phyloP scores from a whole-genome alignment of 192 early-diverging fungal species.

The Linnemannia schmuckeri region DNA sequence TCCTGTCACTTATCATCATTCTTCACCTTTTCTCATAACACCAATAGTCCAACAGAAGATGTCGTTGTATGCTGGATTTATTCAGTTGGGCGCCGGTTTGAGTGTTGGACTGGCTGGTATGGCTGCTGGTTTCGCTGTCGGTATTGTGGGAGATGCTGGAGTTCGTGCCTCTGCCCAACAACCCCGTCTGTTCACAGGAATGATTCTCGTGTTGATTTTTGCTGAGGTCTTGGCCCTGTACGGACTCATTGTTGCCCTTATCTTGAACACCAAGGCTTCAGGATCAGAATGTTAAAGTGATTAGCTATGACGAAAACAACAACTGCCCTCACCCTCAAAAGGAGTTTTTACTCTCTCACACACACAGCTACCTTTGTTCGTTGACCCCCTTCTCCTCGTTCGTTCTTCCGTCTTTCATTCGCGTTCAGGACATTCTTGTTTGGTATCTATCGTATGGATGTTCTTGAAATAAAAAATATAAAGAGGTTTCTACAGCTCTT shows the following conservation, averaged over 20 bases:
- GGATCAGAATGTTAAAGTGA: conserved; percentile 13
- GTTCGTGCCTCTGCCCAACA: conserved; percentile 87
- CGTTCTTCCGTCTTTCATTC: not conserved
- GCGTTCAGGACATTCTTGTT: not conserved
- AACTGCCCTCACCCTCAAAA: not conserved
- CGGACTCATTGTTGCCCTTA: conserved; percentile 87
- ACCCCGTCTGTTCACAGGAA: conserved; percentile 85
- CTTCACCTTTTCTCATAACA: not conserved
- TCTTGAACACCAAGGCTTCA: conserved; percentile 84
- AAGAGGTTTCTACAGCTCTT: not conserved
- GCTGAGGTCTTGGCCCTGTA: conserved; percentile 91
- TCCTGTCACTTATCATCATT: conserved; percentile 23
- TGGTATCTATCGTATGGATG: not conserved
- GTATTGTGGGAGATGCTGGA: conserved; percentile 91
- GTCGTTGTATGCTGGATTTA: conserved; percentile 81
- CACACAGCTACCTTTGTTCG: too few relatives aligned
- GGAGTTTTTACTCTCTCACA: too few relatives aligned
- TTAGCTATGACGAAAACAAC: too few relatives aligned
- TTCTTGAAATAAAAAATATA: not conserved
- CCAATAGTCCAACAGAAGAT: conserved; percentile 60
- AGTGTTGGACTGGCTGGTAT: conserved; percentile 87
- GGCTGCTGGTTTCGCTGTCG: conserved; percentile 93
- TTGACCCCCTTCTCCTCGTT: not conserved
- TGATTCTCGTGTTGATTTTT: conserved; percentile 93
- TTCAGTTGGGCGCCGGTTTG: conserved; percentile 85